Base-by-base conservation (phyloP, 495 filamentous ascomycete species). In the Lophiotrema nucula region DNA sequence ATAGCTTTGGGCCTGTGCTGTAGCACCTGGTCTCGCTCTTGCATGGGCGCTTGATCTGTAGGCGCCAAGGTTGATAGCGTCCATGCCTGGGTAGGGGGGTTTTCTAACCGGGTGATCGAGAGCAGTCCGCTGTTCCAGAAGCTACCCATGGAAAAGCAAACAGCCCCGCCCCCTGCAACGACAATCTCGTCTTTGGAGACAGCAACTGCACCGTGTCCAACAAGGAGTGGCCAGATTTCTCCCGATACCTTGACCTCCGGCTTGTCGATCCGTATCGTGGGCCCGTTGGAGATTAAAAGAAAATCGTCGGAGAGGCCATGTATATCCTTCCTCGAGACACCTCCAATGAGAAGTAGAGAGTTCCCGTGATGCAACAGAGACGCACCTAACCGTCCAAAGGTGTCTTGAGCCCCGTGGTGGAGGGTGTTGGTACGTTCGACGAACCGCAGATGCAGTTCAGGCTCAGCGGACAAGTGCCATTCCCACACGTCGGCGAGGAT, bases 101-200 rank as follows among this genome's bases (percentile, higher is more conserved):
- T 33, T n/a, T n/a, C n/a, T n/a, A n/a, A n/a, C 33, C 23, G 35
- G 16, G 43, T 10, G 71, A 79, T 49, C 6, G 31, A 4, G 13
- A 54, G 84, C 37, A 77, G 77, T 0, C 79, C 83, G 41, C 79
- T 74, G 53, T 88, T 89, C 83, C 87, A 89, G 58, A 79, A 85
- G 13, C 84, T 84, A 6, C 88, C 89, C 78, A 95, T 92, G 0
- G 88, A 89, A 71, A 95, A 96, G 69, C 91, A 95, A 0, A 90
- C 88, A 23, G 88, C 89, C 18, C 92, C 91, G 15, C 92, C 91
- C 8, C 89, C 90, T 31, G 87, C 69, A 1, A 96, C 69, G 16
- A 86, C 60, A 3, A 90, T 60, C 23, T 77, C 67, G 15, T 76
- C 70, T 18, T 70, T 62, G 43, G 65, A 65, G 1, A 79, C 72